Percentiles rank a stretch among this genome's conserved stretches.
Evolutionary conservation across 257 asterid genomes (phyloP).

Genomic region (Solanum clarkiae): DNA sequence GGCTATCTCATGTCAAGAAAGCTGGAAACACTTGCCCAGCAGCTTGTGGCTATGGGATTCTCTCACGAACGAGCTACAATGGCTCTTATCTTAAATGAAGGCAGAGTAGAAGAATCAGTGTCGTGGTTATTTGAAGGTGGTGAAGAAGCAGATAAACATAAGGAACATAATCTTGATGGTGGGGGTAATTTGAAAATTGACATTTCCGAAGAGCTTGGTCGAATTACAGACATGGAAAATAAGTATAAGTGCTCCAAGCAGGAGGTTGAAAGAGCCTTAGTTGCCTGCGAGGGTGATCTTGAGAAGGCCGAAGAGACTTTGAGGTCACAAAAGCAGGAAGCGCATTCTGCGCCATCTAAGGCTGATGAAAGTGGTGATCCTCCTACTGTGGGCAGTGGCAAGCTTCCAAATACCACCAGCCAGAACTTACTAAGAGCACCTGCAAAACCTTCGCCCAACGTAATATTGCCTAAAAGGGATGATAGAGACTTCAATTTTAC

Average conservation of each 20-base stretch:
- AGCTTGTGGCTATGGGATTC: slow-evolving; percentile 95
- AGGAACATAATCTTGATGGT: slow-evolving; percentile 42
- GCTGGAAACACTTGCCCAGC: slow-evolving; percentile 71
- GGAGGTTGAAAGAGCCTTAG: slow-evolving; percentile 86
- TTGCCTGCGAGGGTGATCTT: slow-evolving; percentile 81
- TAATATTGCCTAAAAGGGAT: slow-evolving; percentile 42
- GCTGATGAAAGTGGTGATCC: slow-evolving; percentile 65
- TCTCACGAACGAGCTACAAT: slow-evolving; percentile 81
- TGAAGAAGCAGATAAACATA: slow-evolving; percentile 47
- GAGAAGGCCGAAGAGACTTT: slow-evolving; percentile 73
- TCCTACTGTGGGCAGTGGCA: slow-evolving; percentile 28
- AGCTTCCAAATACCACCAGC: slow-evolving; percentile 17
- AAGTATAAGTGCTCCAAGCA: slow-evolving; percentile 69
- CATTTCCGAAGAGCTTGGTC: slow-evolving; percentile 81
- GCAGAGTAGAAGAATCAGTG: slow-evolving; percentile 88
- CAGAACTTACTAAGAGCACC: slow-evolving; percentile 33
- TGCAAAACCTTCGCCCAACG: slow-evolving; percentile 25
- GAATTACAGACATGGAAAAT: slow-evolving; percentile 55
- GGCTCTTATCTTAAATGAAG: slow-evolving; percentile 95
- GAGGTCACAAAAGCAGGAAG: slow-evolving; percentile 63
- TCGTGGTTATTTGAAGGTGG: slow-evolving; percentile 65
- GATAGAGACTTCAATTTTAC: slow-evolving; percentile 72
- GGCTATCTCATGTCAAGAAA: slow-evolving; percentile 78
- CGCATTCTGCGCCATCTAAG: slow-evolving; percentile 32
- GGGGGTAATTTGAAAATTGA: slow-evolving; percentile 77